phyloP scores from a whole-genome alignment of 2,329 filamentous ascomycete genomes.

The Alternaria gaisen region DNA sequence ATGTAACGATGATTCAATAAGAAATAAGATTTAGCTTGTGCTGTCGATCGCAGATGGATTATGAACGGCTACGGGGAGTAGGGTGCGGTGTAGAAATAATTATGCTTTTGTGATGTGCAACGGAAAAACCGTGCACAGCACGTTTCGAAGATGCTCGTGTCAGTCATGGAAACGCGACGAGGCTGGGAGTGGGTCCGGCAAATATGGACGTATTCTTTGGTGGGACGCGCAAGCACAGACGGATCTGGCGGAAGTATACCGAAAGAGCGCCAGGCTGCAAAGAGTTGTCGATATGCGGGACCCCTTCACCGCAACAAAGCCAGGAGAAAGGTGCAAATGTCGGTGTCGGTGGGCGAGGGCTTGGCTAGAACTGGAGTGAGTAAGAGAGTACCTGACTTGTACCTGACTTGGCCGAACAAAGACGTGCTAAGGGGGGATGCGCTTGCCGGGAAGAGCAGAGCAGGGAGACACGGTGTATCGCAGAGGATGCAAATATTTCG shows the following conservation, averaged over 20 bases:
- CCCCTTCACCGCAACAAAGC: constrained; percentile 17
- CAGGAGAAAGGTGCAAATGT: constrained; percentile 13
- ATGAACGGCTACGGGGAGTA: constrained; percentile 2
- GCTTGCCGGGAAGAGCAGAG: not conserved
- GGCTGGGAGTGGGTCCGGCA: constrained; percentile 41
- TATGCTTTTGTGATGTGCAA: constrained; percentile 15
- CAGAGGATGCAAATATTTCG: not conserved
- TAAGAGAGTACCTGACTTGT: not conserved
- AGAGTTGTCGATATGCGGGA: constrained; percentile 13
- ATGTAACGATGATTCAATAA: constrained; percentile 1
- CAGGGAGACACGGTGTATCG: not conserved
- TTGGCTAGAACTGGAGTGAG: not conserved
- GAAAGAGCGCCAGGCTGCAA: constrained; percentile 12
- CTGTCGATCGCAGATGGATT: not conserved
- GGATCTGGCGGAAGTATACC: constrained; percentile 46
- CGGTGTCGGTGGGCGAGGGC: constrained; percentile 17
- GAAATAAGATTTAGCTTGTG: constrained; percentile 9
- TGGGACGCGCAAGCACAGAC: constrained; percentile 45
- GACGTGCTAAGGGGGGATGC: not conserved
- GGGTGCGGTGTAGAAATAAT: not conserved
- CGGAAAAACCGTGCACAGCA: constrained; percentile 14
- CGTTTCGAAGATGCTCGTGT: constrained; percentile 17
- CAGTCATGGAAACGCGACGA: constrained; percentile 35
- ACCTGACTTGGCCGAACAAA: not conserved
- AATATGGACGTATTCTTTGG: constrained; percentile 32